A percentile compares a stretch with the other conserved stretches of the same genome.
These are phyloP conservation scores for Globisporangium megalacanthum DNA, from an alignment of 352 stramenopile genomes.

Conservation along the genomic window DNA sequence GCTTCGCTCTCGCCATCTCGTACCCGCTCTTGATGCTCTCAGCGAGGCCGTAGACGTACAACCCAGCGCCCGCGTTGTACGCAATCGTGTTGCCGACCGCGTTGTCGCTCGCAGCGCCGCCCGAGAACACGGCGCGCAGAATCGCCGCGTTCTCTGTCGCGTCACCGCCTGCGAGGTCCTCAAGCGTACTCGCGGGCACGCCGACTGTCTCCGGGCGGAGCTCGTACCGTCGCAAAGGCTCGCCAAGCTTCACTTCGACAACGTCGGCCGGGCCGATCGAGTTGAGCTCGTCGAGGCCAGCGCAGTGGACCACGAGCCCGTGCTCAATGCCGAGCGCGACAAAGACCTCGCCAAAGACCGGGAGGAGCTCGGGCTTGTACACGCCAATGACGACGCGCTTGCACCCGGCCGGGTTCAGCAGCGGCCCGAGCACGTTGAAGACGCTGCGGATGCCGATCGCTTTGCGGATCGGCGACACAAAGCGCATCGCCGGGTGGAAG, in stretches of 20 bases:
- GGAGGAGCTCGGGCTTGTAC: constrained; percentile 92
- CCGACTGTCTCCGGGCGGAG: constrained; percentile 64
- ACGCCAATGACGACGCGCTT: constrained; percentile 98
- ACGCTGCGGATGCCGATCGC: constrained; percentile 94
- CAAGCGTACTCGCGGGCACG: constrained; percentile 88
- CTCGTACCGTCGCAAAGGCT: constrained; percentile 41
- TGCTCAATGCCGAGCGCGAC: constrained; percentile 94
- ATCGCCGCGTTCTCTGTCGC: constrained; percentile 94
- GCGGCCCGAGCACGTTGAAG: constrained; percentile 98
- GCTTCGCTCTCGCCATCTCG: constrained; percentile 66
- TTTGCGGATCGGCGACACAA: constrained; percentile 94
- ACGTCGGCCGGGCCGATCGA: constrained; percentile 89
- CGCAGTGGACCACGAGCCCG: constrained; percentile 97
- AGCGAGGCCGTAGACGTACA: constrained; percentile 96
- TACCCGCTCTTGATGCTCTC: constrained; percentile 87
- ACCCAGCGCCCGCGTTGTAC: constrained; percentile 96
- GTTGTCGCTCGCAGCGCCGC: constrained; percentile 87
- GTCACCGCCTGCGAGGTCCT: constrained; percentile 95
- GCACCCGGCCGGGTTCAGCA: constrained; percentile 96
- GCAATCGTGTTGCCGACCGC: constrained; percentile 97
- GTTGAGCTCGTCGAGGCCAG: constrained; percentile 98
- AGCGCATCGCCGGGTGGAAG: constrained; percentile 96
- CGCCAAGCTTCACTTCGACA: constrained; percentile 58
- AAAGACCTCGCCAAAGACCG: constrained; percentile 77
- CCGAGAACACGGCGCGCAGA: constrained; percentile 72